Percentiles rank a stretch among this genome's conserved stretches.
phyloP scores from a whole-genome alignment of 2,329 filamentous ascomycete genomes.

The Waltergamsia citrina region DNA sequence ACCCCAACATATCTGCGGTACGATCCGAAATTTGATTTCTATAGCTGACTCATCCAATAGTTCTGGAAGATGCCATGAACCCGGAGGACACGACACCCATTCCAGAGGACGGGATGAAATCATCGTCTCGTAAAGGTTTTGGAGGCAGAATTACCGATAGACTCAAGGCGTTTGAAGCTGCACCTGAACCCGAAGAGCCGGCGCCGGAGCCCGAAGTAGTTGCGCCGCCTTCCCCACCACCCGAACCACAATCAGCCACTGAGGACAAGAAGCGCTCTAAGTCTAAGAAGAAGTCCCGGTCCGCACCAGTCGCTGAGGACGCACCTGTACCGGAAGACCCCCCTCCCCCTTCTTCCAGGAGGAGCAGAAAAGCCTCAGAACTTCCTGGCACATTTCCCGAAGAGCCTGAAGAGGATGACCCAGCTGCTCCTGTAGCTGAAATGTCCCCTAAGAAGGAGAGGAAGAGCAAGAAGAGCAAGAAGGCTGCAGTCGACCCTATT shows the following conservation, averaged over 20 bases:
- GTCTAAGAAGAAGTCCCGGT: slow-evolving; percentile 23
- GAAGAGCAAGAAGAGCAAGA: slow-evolving; percentile 7
- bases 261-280: slow-evolving; percentile 32
- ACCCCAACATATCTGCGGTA: slow-evolving; percentile 5
- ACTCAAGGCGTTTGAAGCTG: slow-evolving; percentile 45
- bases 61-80: slow-evolving; percentile 32
- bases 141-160: slow-evolving; percentile 45
- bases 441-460: slow-evolving; percentile 5
- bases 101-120: slow-evolving; percentile 29
- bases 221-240: slow-evolving; percentile 3
- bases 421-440: slow-evolving; percentile 2
- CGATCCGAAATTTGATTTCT: slow-evolving; percentile 27
- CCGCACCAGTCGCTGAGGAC: slow-evolving; percentile 9
- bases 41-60: slow-evolving; percentile 40
- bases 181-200: slow-evolving; percentile 14
- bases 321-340: slow-evolving; percentile 2
- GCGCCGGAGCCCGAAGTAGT: slow-evolving; percentile 7
- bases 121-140: slow-evolving; percentile 33
- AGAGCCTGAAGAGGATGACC: slow-evolving; percentile 5
- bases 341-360: slow-evolving; percentile 9
- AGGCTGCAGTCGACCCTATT: slow-evolving; percentile 20
- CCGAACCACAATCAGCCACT: slow-evolving; percentile 8
- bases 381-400: slow-evolving; percentile 51
- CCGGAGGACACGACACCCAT: slow-evolving; percentile 30
- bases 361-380: slow-evolving; percentile 16